Conservation (phyloP, 495 filamentous ascomycete genomes). For the Xylaria longipes region DNA sequence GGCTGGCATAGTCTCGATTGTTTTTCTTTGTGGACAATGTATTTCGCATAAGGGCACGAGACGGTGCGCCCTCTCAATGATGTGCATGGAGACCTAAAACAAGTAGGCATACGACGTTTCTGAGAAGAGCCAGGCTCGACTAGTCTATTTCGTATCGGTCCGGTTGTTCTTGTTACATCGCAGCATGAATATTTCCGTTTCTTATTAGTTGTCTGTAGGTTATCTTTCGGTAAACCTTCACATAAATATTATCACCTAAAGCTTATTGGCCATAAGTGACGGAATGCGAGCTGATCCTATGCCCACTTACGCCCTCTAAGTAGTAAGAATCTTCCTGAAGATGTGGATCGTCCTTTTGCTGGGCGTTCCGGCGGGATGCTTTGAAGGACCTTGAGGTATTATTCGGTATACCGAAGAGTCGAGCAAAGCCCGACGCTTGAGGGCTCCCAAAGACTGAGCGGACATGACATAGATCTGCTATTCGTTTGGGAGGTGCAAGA, state of each 20-base stretch:
- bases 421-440: not conserved
- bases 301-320: constrained; percentile 1
- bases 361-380: not conserved
- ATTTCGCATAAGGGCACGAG: not conserved
- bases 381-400: not conserved
- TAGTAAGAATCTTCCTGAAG: not conserved
- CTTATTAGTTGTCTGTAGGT: constrained; percentile 2
- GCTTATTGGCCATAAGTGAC: constrained; percentile 17
- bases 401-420: not conserved
- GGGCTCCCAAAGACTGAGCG: not conserved
- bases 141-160: constrained; percentile 25
- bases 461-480: not conserved
- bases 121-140: constrained; percentile 2
- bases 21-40: not conserved
- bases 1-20: constrained; percentile 5
- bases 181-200: constrained; percentile 15
- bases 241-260: constrained; percentile 1
- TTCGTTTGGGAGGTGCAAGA: not conserved
- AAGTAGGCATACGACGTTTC: constrained; percentile 5
- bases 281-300: constrained; percentile 24
- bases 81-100: not conserved
- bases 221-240: constrained; percentile 17
- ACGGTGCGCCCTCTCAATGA: not conserved
- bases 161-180: constrained; percentile 25
- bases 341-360: not conserved